Percentiles rank a stretch among this genome's conserved stretches.
phyloP scores from a whole-genome alignment of 257 asterid genomes.

The Lycium barbarum region DNA sequence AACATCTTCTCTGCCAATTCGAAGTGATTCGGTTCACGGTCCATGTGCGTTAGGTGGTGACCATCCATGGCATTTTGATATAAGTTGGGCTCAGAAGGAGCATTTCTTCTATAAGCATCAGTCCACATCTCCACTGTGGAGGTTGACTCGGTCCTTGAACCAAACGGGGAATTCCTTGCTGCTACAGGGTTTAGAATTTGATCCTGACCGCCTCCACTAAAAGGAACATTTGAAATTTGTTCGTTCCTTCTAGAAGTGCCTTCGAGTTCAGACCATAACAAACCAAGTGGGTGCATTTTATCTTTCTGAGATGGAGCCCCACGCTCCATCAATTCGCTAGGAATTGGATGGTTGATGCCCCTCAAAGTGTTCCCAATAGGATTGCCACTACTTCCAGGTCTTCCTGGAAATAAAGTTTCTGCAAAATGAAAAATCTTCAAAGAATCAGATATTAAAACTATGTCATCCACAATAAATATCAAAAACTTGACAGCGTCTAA shows the following conservation, averaged over 20 bases:
- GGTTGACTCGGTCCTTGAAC: constrained; percentile 51
- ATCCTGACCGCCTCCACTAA: constrained; percentile 50
- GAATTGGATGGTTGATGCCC: constrained; percentile 41
- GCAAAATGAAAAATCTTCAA: constrained; percentile 32
- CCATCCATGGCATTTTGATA: constrained; percentile 64
- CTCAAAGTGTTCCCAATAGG: constrained; percentile 55
- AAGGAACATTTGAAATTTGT: constrained; percentile 44
- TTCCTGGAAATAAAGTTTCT: constrained; percentile 82
- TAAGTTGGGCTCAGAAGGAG: constrained; percentile 56
- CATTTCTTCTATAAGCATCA: constrained; percentile 56
- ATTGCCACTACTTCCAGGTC: constrained; percentile 77
- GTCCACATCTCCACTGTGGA: constrained; percentile 66
- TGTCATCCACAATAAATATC: neutral
- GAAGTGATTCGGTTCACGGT: constrained; percentile 57
- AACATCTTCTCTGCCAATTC: constrained; percentile 70
- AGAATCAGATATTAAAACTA: constrained; percentile 10
- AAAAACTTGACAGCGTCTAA: neutral
- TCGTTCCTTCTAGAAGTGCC: constrained; percentile 66
- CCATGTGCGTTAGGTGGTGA: constrained; percentile 57
- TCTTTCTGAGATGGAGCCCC: constrained; percentile 54
- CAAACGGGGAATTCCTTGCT: constrained; percentile 56
- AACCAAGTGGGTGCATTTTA: constrained; percentile 74
- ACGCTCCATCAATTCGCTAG: constrained; percentile 51
- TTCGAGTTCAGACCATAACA: constrained; percentile 95
- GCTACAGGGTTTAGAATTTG: constrained; percentile 51